Conservation (phyloP, 169 alveolate genomes). For the Cryptosporidium felis region DNA sequence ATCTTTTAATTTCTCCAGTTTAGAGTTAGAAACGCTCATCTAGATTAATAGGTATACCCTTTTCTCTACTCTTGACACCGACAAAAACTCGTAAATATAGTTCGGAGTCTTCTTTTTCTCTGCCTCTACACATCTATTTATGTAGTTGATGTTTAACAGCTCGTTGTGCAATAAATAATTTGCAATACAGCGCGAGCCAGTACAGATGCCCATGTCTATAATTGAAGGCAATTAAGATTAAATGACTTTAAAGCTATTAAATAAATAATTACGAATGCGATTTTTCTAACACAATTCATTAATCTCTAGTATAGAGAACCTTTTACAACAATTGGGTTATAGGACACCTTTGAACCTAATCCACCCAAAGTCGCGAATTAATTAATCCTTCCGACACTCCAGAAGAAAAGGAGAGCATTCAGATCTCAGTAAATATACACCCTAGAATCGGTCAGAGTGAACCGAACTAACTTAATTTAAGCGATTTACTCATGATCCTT, state of each 20-base stretch:
- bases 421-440: too few species aligned
- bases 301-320: too few species aligned
- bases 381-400: too few species aligned
- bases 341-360: too few species aligned
- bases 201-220: constrained; percentile 9
- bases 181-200: constrained; percentile 32
- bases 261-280: too few species aligned
- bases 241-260: too few species aligned
- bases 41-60: neutral
- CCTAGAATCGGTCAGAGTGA: too few species aligned
- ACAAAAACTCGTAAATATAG: neutral
- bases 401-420: too few species aligned
- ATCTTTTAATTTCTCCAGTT: neutral
- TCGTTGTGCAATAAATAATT: neutral
- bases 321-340: too few species aligned
- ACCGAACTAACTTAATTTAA: constrained; percentile 37
- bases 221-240: neutral
- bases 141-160: neutral
- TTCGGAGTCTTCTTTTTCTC: neutral
- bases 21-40: constrained; percentile 7
- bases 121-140: neutral
- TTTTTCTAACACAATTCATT: too few species aligned
- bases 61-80: neutral
- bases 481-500: constrained; percentile 38
- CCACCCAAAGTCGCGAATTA: too few species aligned